Conservation (phyloP, 805 yeast species). For the Yamadazyma takamatsuzukensis region DNA sequence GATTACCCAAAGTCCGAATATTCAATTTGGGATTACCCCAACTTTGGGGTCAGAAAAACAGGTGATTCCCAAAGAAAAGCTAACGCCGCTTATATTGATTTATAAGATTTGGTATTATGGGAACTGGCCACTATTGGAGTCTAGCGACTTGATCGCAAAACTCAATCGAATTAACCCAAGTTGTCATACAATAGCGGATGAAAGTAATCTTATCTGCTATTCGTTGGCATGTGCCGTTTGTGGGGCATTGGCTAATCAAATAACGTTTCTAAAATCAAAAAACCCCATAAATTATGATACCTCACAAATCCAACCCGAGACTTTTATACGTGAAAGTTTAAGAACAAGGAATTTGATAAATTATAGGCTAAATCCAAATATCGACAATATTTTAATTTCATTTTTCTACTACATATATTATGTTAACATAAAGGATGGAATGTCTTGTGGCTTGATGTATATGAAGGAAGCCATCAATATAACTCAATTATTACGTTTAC, state of each 20-base stretch:
- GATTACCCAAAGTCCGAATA: background rate
- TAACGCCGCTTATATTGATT: conserved; percentile 27
- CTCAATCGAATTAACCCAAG: conserved; percentile 7
- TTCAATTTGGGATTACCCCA: no score
- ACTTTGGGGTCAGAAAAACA: background rate
- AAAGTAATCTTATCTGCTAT: conserved; percentile 15
- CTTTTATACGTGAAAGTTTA: conserved; percentile 18
- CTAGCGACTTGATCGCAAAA: conserved; percentile 20
- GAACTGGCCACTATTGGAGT: conserved; percentile 30
- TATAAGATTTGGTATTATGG: conserved; percentile 37
- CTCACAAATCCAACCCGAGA: conserved; percentile 4
- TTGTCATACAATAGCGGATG: conserved; percentile 1
- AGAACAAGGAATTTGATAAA: conserved; percentile 21
- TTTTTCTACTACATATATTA: conserved; percentile 32
- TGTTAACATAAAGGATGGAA: conserved; percentile 22
- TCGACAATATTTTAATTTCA: conserved; percentile 25
- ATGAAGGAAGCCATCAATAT: conserved; percentile 34
- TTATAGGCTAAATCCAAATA: conserved; percentile 18
- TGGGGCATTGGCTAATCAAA: conserved; percentile 26
- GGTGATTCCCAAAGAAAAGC: conserved; percentile 7
- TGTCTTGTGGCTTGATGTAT: conserved; percentile 23
- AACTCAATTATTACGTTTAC: conserved; percentile 29
- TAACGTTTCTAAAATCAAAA: conserved; percentile 9
- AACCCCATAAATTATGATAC: conserved; percentile 13
- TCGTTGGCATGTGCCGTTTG: conserved; percentile 28